Percentiles rank a stretch among this genome's conserved stretches.
phyloP scores from a whole-genome alignment of 2,329 filamentous ascomycete genomes.

The Curvularia sp. region DNA sequence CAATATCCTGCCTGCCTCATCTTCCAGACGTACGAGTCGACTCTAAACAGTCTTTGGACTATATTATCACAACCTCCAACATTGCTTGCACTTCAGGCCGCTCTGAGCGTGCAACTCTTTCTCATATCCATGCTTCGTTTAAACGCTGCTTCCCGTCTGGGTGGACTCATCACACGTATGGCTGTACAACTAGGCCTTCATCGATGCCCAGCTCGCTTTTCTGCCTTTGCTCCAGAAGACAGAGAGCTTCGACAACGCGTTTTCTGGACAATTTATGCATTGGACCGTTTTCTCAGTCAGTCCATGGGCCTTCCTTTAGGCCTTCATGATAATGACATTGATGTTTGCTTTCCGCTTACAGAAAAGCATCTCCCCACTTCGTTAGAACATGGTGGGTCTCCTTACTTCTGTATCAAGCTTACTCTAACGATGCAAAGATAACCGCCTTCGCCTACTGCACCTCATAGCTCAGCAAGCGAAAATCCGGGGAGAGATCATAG shows the following conservation, averaged over 20 bases:
- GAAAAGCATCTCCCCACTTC: conserved; percentile 52
- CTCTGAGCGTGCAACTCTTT: conserved; percentile 62
- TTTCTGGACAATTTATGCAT: conserved; percentile 64
- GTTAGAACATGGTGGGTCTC: conserved; percentile 21
- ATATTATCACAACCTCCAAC: conserved; percentile 58
- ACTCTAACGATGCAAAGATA: conserved; percentile 12
- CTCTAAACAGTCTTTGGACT: conserved; percentile 58
- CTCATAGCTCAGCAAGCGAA: conserved; percentile 57
- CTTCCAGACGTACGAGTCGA: conserved; percentile 59
- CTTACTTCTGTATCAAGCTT: neutral
- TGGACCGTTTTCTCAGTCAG: conserved; percentile 64
- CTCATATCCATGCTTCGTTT: conserved; percentile 63
- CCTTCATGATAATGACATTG: conserved; percentile 64
- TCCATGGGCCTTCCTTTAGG: conserved; percentile 63
- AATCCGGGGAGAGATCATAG: conserved; percentile 60
- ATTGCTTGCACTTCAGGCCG: conserved; percentile 55
- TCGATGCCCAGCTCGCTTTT: conserved; percentile 62
- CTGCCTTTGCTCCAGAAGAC: conserved; percentile 58
- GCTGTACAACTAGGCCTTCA: conserved; percentile 66
- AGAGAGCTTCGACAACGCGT: conserved; percentile 59
- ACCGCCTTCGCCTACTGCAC: conserved; percentile 26
- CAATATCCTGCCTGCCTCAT: conserved; percentile 55
- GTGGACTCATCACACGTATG: conserved; percentile 62
- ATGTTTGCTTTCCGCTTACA: conserved; percentile 62
- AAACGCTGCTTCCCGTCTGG: conserved; percentile 64